phyloP scores from a whole-genome alignment of 108 stramenopile species.

The Heterococcus sp. region DNA sequence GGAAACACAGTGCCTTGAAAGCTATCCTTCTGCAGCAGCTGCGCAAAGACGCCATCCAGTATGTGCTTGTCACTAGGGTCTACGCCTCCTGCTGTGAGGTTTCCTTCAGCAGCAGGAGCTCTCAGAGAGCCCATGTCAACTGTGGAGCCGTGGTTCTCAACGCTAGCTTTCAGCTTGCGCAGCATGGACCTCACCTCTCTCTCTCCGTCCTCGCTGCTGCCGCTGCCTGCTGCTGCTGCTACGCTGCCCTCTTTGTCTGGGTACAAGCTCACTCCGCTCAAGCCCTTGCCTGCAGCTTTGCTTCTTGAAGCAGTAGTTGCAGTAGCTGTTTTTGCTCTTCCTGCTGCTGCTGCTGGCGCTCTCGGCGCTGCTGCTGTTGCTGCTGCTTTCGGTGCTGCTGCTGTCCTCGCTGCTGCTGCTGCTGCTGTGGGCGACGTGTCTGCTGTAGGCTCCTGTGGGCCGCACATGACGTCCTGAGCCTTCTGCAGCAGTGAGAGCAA shows the following conservation, averaged over 20 bases:
- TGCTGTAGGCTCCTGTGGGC: too few relatives aligned
- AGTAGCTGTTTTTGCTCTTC: neutral
- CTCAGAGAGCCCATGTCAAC: too few relatives aligned
- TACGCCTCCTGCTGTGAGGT: too few relatives aligned
- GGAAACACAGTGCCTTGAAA: slow-evolving; percentile 2
- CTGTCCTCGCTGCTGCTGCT: neutral
- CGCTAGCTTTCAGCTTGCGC: neutral
- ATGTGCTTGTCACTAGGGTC: neutral
- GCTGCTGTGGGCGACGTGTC: too few relatives aligned
- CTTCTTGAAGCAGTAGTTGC: too few relatives aligned
- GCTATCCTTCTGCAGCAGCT: neutral
- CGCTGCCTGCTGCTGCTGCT: neutral
- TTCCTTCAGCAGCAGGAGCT: too few relatives aligned
- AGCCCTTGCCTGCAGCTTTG: neutral
- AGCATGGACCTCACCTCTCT: too few relatives aligned
- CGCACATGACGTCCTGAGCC: too few relatives aligned
- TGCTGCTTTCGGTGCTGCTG: too few relatives aligned
- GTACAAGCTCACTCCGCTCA: neutral
- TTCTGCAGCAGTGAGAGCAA: too few relatives aligned
- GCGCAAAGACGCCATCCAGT: neutral
- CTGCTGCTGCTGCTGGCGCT: neutral
- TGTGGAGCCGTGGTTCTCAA: too few relatives aligned
- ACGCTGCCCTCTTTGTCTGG: neutral
- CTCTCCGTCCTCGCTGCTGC: neutral
- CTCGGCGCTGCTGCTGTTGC: neutral